phyloP scores from a whole-genome alignment of 768 basidiomycete genomes.

The Suillus occidentalis region DNA sequence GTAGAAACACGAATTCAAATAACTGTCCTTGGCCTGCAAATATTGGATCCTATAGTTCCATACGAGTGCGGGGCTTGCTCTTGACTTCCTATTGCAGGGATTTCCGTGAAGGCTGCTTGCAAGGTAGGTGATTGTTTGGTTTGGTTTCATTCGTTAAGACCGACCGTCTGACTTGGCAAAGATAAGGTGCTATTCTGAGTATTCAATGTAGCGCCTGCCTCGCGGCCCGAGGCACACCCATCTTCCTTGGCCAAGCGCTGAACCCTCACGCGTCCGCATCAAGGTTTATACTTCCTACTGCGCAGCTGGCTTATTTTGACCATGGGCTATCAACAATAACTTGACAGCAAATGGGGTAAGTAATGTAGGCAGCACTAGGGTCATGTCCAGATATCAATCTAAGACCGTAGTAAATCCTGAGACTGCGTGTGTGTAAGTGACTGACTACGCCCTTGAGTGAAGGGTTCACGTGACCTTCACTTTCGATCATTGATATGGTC shows the following conservation, averaged over 20 bases:
- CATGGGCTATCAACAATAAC: not conserved
- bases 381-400: not conserved
- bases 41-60: not conserved
- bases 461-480: not conserved
- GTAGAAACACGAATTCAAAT: not conserved
- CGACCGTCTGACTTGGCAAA: not conserved
- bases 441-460: not conserved
- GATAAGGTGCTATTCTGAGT: not conserved
- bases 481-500: no score
- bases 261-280: not conserved
- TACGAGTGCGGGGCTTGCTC: not conserved
- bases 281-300: not conserved
- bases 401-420: not conserved
- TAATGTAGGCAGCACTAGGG: not conserved
- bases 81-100: not conserved
- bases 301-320: not conserved
- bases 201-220: no score
- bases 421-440: no score
- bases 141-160: not conserved
- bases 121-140: not conserved
- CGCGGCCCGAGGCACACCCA: not conserved
- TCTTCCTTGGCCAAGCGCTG: not conserved
- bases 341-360: not conserved
- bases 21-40: no score
- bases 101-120: not conserved